phyloP scores from a whole-genome alignment of 306 rosid species.

The Lupinus albus region DNA sequence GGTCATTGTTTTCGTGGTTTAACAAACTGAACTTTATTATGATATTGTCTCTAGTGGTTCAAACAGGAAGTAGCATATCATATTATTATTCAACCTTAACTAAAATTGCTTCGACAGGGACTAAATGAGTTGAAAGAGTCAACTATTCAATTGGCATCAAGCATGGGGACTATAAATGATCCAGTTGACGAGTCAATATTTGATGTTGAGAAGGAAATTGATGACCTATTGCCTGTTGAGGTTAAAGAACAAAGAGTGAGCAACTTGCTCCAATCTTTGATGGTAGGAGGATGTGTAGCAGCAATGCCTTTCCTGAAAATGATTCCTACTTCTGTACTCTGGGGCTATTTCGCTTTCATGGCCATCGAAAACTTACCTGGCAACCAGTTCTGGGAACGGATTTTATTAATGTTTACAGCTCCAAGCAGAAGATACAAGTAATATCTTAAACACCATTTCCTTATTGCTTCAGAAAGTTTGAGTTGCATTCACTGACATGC shows the following conservation, averaged over 20 bases:
- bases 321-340: slow-evolving; percentile 81
- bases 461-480: background rate
- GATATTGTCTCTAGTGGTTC: background rate
- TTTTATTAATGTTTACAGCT: slow-evolving; percentile 66
- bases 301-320: slow-evolving; percentile 78
- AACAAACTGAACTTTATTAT: slow-evolving; percentile 9
- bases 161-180: slow-evolving; percentile 50
- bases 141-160: slow-evolving; percentile 61
- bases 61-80: too few relatives aligned
- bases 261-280: slow-evolving; percentile 76
- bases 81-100: slow-evolving; percentile 23
- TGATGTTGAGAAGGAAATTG: slow-evolving; percentile 75
- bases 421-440: slow-evolving; percentile 81
- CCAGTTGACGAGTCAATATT: slow-evolving; percentile 68
- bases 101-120: slow-evolving; percentile 53
- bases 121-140: slow-evolving; percentile 66
- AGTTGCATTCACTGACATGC: slow-evolving; percentile 29
- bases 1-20: too few relatives aligned
- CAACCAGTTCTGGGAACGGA: slow-evolving; percentile 84
- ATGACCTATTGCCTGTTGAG: slow-evolving; percentile 73
- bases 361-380: slow-evolving; percentile 86
- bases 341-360: slow-evolving; percentile 90
- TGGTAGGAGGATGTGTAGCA: slow-evolving; percentile 77
- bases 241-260: slow-evolving; percentile 85
- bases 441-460: slow-evolving; percentile 25